Conservation (phyloP, 441 rosid species). For the Eruca vesicaria region DNA sequence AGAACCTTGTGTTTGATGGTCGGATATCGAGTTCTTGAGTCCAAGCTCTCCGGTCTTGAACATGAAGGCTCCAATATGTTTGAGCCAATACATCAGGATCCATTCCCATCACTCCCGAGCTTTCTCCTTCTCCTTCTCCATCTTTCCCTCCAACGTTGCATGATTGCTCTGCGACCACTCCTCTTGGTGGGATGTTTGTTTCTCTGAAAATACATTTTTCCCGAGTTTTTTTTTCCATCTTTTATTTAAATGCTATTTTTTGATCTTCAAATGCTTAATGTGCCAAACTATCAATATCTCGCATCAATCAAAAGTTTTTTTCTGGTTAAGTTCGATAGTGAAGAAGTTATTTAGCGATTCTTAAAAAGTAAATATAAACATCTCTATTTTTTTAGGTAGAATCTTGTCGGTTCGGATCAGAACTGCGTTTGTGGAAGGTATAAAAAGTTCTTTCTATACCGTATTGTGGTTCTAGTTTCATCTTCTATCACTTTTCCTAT, state of each 20-base stretch:
- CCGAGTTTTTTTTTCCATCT: no score
- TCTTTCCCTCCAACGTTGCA: conserved; percentile 38
- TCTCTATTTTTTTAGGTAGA: no score
- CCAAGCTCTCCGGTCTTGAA: conserved; percentile 83
- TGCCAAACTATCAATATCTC: no score
- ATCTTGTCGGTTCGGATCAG: conserved; percentile 29
- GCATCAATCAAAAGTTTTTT: neutral
- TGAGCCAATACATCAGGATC: conserved; percentile 88
- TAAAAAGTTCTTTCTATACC: conserved; percentile 20
- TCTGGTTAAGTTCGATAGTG: neutral
- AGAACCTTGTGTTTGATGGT: conserved; percentile 48
- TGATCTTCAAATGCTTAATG: neutral
- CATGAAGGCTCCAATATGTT: conserved; percentile 90
- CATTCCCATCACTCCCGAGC: conserved; percentile 49
- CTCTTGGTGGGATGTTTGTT: conserved; percentile 12
- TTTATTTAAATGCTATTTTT: neutral
- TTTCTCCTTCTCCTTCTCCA: conserved; percentile 47
- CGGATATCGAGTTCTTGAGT: conserved; percentile 92
- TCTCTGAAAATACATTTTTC: conserved; percentile 16
- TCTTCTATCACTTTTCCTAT: neutral
- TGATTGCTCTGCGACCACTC: conserved; percentile 47
- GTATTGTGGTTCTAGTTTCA: conserved; percentile 16
- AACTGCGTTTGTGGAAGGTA: conserved; percentile 36
- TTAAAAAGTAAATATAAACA: no score
- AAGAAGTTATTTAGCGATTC: neutral